Evolutionary conservation across 1,139 yeast species (phyloP), one percentile per base, ranked within the genome.

Genomic region (Saccharomyces hybrid): DNA sequence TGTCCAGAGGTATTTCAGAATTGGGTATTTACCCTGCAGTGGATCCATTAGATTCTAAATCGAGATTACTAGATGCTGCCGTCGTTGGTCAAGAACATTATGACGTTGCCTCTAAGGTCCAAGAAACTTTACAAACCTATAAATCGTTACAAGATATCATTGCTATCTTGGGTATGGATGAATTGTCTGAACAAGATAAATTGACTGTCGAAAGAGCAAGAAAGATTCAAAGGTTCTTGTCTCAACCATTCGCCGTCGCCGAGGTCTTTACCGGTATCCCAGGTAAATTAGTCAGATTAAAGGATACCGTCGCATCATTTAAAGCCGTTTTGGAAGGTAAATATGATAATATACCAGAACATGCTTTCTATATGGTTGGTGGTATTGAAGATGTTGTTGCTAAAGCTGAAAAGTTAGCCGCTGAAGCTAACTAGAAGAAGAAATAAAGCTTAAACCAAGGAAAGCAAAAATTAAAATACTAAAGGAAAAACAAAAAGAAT

Each of bases 81-180:
- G 95, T 93, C 72, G 96, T 93, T 71, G 99, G 99, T 78, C 88
- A 89, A 79, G 99, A 93, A 81, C 99, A 93, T 81, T 93, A 93
- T 81, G 86, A 85, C 68, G 91, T 87, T 75, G 99, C 99, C 64
- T 81, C 96, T 67, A 75, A 78, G 73, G 99, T 93, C 68, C 99
- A 93, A 83, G 95, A 91, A 82, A 93, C 98, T 70, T 83, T 93
- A 78, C 99, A 93, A 83, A 96, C 98, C 71, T 93, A 93, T 88
- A 93, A 93, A 84, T 93, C 99, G 71, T 85, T 93, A 77, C 99
- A 93, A 83, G 99, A 93, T 86, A 93, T 93, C 78, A 93, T 93
- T 84, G 99, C 99, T 79, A 93, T 93, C 85, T 88, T 93, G 78
- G 99, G 99, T 91, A 93, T 93, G 99, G 99, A 93, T 80, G 99